Base-by-base conservation (phyloP, 202 grass and related monocot species). In the Dendrocalamus latiflorus region DNA sequence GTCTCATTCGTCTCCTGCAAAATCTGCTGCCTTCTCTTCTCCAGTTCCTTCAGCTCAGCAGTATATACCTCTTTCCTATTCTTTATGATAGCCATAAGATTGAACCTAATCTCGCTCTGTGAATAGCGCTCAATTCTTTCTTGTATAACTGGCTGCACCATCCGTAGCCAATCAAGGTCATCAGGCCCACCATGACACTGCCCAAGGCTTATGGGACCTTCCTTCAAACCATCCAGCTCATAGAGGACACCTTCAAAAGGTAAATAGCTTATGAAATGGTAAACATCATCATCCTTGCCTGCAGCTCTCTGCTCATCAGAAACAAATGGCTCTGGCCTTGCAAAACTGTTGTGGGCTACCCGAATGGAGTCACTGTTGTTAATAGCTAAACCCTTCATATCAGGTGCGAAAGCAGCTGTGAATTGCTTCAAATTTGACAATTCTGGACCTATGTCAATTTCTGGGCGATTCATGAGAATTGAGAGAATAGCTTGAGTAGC, bases 401-500 rank as follows among this genome's bases (percentile, higher is more conserved):
- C 96, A 61, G 93, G 87, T 16, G 93, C 84, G 9, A 99, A 99
- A 42, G 91, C 90, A 65, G 89, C 92, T 9, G 96, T 92, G 89
- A 99, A 99, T 9, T 99, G 93, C 79, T 95, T 99, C 54, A 99
- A 42, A 7, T 84, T 84, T 26, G 90, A 91, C 18, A 99, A 43
- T 71, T 99, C 96, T 38, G 93, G 96, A 17, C 96, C 96, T 28
- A 95, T 92, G 68, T 99, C 93, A 24, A 99, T 93, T 68, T 95
- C 91, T 57, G 96, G 87, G 54, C 83, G 85, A 53, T 99, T 99
- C 91, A 99, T 89, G 67, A 99, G 84, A 76, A 95, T 91, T 39
- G 96, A 95, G 55, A 99, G 93, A 33, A 99, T 99, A 81, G 96
- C 96, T 95, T 99, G 93, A 62, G 96, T 99, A 51, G 96, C 96